Evolutionary conservation across 768 basidiomycete species (phyloP).

Genomic region (Panaeolus cyanescens): DNA sequence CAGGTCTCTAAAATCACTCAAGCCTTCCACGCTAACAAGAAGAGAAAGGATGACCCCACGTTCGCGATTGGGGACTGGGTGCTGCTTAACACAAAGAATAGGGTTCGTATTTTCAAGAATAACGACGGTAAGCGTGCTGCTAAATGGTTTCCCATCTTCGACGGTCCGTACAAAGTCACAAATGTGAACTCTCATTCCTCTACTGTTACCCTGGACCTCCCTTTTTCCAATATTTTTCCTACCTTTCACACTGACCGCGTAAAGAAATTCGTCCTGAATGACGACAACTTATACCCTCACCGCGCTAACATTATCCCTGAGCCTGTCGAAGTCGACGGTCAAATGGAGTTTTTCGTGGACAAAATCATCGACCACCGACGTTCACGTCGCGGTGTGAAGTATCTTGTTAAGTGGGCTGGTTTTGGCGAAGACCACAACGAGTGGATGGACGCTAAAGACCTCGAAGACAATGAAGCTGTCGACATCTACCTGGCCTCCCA

Average conservation of each 20-base stretch:
- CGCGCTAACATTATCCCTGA: slow-evolving; percentile 17
- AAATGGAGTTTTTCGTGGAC: slow-evolving; percentile 24
- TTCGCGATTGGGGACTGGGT: slow-evolving; percentile 35
- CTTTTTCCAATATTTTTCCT: slow-evolving; percentile 20
- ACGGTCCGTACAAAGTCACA: slow-evolving; percentile 25
- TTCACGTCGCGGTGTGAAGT: slow-evolving; percentile 23
- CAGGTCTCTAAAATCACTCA: slow-evolving; percentile 25
- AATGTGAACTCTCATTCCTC: not conserved
- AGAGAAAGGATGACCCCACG: slow-evolving; percentile 11
- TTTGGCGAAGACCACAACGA: slow-evolving; percentile 23
- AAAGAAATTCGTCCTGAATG: slow-evolving; percentile 21
- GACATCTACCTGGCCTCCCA: slow-evolving; percentile 3
- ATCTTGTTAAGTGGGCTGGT: slow-evolving; percentile 29
- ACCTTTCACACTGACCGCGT: slow-evolving; percentile 36
- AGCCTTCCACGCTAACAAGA: slow-evolving; percentile 26
- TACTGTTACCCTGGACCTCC: not conserved
- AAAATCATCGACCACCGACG: slow-evolving; percentile 27
- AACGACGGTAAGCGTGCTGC: slow-evolving; percentile 25
- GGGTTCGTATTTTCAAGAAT: slow-evolving; percentile 23
- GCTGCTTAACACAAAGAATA: slow-evolving; percentile 31
- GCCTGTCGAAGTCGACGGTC: slow-evolving; percentile 23
- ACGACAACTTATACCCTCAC: slow-evolving; percentile 26
- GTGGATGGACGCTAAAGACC: slow-evolving; percentile 27
- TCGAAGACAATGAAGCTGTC: slow-evolving; percentile 20
- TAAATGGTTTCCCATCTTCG: slow-evolving; percentile 38